Base-by-base conservation (phyloP, 768 basidiomycete species). In the Amanita phalloides region DNA sequence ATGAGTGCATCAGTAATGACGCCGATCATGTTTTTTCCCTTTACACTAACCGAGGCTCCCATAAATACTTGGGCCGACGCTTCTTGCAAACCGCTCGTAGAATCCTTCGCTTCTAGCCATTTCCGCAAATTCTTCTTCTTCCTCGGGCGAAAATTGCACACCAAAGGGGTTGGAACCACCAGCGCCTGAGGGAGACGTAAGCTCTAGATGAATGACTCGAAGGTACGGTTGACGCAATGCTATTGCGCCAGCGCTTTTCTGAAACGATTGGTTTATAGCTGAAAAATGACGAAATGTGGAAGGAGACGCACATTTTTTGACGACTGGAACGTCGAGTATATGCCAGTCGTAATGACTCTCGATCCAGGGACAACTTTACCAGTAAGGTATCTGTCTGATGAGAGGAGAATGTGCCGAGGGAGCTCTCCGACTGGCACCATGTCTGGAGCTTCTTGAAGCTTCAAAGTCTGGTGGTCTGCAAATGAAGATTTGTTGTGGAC, bases 371-470 rank as follows among this genome's bases (percentile, higher is more conserved):
- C 89, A 8, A 97, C 94, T 62, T 84, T 84, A 0, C 90, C 92
- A 0, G 94, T 91, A 49, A 98, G 73, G 61, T 92, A 84, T 65
- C 95, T 74, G 65, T 99, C 96, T 4, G 82, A 82, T 26, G 90
- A 94, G 23, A 99, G 72, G 47, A 95, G 76, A 77, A 99, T 92
- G 63, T 98, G 96, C 45, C 94, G 71, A 7, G 96, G 96, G 38
- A 99, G 73, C 63, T 99, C 96, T 75, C 96, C 96, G 23, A 98
- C 94, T 0, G 96, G 96, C 1, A 99, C 96, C 91, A 97, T 96
- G 65, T 99, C 96, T 0, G 96, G 96, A 14, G 95, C 94, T 67
- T 99, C 96, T 67, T 99, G 96, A 10, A 99, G 78, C 65, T 99
- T 99, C 59, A 99, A 76, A 9, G 81, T 88, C 67, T 99, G 96